These are phyloP conservation scores for Glycine latifolia DNA, from an alignment of 306 rosid species.

Conservation along the genomic window DNA sequence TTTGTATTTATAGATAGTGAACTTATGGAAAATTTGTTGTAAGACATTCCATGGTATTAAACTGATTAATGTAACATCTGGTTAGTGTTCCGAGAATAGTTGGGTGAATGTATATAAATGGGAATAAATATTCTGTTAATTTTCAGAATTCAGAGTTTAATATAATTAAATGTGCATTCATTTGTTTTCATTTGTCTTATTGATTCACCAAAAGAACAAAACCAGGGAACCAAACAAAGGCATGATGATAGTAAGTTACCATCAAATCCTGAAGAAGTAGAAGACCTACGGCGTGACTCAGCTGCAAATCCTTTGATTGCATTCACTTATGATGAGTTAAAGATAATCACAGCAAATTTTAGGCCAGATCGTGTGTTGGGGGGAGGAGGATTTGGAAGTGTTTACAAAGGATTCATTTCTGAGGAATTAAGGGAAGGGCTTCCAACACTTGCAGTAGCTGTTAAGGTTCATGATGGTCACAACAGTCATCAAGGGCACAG, in stretches of 20 bases:
- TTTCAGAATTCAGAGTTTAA: too few species aligned
- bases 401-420: constrained; percentile 85
- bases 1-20: too few species aligned
- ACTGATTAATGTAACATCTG: too few species aligned
- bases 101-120: too few species aligned
- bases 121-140: too few species aligned
- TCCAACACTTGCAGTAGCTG: constrained; percentile 78
- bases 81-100: too few species aligned
- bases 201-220: constrained; percentile 68
- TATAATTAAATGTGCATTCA: neutral
- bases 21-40: too few species aligned
- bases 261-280: constrained; percentile 94
- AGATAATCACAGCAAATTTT: constrained; percentile 81
- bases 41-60: too few species aligned
- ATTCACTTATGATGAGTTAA: constrained; percentile 76
- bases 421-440: constrained; percentile 81
- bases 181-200: constrained; percentile 47
- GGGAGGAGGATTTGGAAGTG: constrained; percentile 99
- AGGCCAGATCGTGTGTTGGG: constrained; percentile 83
- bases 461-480: constrained; percentile 97
- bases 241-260: constrained; percentile 72
- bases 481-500: constrained; percentile 97
- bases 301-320: constrained; percentile 85
- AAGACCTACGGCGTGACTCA: constrained; percentile 85
- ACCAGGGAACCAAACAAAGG: constrained; percentile 54